Conservation (phyloP, 139 green algal species). For the Picochlorum costavermella region DNA sequence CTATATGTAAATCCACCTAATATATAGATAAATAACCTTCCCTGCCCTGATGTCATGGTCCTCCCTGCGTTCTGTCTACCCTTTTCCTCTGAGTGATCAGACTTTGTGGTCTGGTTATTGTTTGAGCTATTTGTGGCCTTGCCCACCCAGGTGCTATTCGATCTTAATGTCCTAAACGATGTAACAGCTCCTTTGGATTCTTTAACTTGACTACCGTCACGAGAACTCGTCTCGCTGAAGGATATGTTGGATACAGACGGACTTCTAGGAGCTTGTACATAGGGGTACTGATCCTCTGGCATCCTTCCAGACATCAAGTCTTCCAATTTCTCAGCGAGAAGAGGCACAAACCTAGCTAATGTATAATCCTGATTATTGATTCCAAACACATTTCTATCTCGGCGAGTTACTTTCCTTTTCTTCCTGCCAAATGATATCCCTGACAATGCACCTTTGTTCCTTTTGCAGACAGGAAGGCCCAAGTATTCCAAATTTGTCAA, state of each 20-base stretch:
- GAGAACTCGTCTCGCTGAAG: neutral
- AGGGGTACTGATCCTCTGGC: constrained; percentile 67
- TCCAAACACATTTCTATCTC: constrained; percentile 32
- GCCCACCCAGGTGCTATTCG: constrained; percentile 31
- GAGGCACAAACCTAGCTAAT: constrained; percentile 44
- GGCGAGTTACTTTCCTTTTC: constrained; percentile 36
- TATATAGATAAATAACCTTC: constrained; percentile 77
- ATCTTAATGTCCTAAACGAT: constrained; percentile 27
- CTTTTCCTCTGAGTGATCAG: neutral
- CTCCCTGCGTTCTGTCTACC: neutral
- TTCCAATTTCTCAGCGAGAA: constrained; percentile 46
- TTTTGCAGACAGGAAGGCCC: constrained; percentile 77
- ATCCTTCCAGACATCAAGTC: constrained; percentile 42
- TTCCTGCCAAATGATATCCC: constrained; percentile 42
- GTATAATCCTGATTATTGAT: constrained; percentile 29
- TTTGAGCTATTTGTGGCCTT: constrained; percentile 9
- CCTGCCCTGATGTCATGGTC: constrained; percentile 3
- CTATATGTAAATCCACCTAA: constrained; percentile 72
- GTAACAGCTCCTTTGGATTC: neutral
- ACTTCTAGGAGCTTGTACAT: constrained; percentile 35
- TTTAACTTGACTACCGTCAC: neutral
- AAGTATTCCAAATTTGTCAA: constrained; percentile 86
- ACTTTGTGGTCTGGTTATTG: neutral
- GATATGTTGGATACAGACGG: constrained; percentile 3
- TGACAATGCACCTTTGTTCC: constrained; percentile 17